Evolutionary conservation across 2,329 filamentous ascomycete genomes (phyloP).

Genomic region (Aspergillus japonicus): DNA sequence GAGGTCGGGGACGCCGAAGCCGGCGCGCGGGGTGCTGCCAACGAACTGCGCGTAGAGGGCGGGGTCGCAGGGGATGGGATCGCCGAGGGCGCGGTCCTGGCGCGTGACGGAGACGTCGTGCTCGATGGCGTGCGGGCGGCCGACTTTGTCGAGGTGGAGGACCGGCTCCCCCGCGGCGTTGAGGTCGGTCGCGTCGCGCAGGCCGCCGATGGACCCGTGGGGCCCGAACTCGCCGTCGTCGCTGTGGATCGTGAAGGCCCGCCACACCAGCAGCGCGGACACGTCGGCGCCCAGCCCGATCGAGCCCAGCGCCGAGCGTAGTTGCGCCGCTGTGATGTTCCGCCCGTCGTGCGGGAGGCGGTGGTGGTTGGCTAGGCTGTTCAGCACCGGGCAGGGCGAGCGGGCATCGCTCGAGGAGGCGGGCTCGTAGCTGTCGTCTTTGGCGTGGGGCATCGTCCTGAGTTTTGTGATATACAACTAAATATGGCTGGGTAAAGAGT

Average conservation of each 20-base stretch:
- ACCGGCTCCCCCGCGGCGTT: conserved; percentile 10
- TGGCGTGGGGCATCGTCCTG: background rate
- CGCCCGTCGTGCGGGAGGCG: conserved; percentile 16
- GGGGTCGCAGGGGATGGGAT: conserved; percentile 9
- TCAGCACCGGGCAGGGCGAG: conserved; percentile 17
- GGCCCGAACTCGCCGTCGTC: conserved; percentile 11
- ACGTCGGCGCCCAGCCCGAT: conserved; percentile 13
- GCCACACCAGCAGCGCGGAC: conserved; percentile 4
- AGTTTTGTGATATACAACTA: background rate
- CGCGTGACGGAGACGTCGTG: conserved; percentile 20
- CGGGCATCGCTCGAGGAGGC: conserved; percentile 11
- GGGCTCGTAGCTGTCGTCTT: conserved; percentile 3
- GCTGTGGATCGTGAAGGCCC: conserved; percentile 15
- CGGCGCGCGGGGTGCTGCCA: background rate
- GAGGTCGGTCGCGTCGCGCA: conserved; percentile 15
- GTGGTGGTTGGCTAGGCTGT: conserved; percentile 20
- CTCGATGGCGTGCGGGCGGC: conserved; percentile 16
- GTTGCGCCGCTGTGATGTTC: conserved; percentile 13
- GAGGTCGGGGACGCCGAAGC: conserved; percentile 5
- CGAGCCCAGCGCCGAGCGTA: conserved; percentile 11
- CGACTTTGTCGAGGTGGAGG: conserved; percentile 17
- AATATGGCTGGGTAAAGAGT: background rate
- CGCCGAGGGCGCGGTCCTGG: conserved; percentile 18
- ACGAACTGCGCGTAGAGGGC: conserved; percentile 9
- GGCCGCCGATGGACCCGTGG: conserved; percentile 5